Conservation (phyloP, 192 early-diverging fungal genomes). For the Rhizophagus clarus region DNA sequence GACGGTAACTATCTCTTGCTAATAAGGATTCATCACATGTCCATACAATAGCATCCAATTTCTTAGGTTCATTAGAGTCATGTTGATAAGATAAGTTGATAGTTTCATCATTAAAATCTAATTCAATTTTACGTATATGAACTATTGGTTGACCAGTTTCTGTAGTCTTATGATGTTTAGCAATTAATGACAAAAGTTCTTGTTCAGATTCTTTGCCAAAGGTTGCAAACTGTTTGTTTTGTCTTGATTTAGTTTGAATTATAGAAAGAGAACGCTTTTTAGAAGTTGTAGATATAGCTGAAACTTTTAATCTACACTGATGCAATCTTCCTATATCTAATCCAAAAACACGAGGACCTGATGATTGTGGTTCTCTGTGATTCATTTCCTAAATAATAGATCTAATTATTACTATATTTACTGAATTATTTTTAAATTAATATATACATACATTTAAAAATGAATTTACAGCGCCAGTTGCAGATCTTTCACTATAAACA, state of each 20-base stretch:
- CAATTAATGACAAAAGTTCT: not conserved
- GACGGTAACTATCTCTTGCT: not conserved
- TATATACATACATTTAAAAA: not conserved
- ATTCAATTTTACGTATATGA: not conserved
- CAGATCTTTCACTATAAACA: not conserved
- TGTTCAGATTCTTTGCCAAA: not conserved
- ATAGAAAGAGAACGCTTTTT: not conserved
- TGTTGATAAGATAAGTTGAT: not conserved
- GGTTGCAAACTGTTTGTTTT: conserved; percentile 2
- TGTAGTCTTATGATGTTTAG: not conserved
- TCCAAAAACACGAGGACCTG: not conserved
- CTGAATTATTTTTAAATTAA: not conserved
- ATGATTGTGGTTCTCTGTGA: not conserved
- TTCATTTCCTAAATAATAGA: not conserved
- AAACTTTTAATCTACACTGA: not conserved
- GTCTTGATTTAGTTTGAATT: not conserved
- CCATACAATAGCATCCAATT: not conserved
- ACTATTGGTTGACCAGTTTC: not conserved
- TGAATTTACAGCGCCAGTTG: not conserved
- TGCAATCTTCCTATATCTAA: not conserved
- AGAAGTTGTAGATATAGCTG: not conserved
- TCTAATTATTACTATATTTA: not conserved
- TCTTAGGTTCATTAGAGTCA: not conserved
- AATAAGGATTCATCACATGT: conserved; percentile 12
- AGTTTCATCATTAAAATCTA: conserved; percentile 11